phyloP scores from a whole-genome alignment of 495 filamentous ascomycete species.

The Neurospora pannonica region DNA sequence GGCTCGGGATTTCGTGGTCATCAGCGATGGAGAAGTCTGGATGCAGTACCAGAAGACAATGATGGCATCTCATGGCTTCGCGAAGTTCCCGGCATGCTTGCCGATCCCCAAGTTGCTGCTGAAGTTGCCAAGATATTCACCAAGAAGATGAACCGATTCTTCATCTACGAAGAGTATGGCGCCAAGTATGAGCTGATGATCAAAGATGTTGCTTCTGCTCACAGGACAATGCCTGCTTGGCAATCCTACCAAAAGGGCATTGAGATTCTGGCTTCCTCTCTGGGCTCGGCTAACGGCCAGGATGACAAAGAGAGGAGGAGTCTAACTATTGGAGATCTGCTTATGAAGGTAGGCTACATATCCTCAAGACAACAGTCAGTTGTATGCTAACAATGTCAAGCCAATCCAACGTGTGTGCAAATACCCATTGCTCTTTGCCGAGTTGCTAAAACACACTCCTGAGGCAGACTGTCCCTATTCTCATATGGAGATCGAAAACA shows the following conservation, averaged over 20 bases:
- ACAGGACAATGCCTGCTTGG: constrained; percentile 67
- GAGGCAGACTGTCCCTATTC: constrained; percentile 74
- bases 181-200: constrained; percentile 77
- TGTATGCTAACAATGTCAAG: constrained; percentile 36
- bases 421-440: constrained; percentile 80
- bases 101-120: constrained; percentile 61
- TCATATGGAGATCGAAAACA: constrained; percentile 66
- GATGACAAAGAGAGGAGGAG: constrained; percentile 58
- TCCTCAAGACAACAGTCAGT: background rate
- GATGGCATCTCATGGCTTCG: constrained; percentile 33
- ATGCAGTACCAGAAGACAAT: constrained; percentile 46
- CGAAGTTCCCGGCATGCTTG: constrained; percentile 42
- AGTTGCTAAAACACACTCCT: constrained; percentile 72
- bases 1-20: constrained; percentile 25
- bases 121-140: constrained; percentile 71
- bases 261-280: constrained; percentile 70
- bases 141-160: constrained; percentile 70
- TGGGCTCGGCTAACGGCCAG: constrained; percentile 59
- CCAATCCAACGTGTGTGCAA: constrained; percentile 90
- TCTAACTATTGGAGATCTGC: constrained; percentile 70
- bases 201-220: constrained; percentile 61
- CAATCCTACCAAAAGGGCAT: constrained; percentile 74
- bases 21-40: constrained; percentile 50
- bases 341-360: constrained; percentile 64
- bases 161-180: constrained; percentile 79